Percentiles rank a stretch among this genome's conserved stretches.
Conservation (phyloP, 768 basidiomycete species). For the Mycena amicta region DNA sequence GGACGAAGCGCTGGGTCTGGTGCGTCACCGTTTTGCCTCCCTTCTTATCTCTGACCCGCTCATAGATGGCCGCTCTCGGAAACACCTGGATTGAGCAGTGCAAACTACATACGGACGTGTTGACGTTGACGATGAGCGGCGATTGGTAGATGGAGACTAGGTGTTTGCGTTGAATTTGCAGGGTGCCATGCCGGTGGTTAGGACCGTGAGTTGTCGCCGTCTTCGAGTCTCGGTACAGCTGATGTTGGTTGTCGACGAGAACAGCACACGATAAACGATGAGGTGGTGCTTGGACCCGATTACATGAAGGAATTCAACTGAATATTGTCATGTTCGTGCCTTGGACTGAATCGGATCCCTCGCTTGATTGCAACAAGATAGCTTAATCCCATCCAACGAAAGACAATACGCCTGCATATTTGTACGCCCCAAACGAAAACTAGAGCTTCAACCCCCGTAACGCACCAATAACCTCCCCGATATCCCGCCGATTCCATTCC, state of each 20-base stretch:
- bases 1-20: slow-evolving; percentile 12
- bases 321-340: too few species aligned
- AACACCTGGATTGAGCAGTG: slow-evolving; percentile 18
- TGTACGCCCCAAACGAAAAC: not conserved
- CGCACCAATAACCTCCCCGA: slow-evolving; percentile 12
- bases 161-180: not conserved
- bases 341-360: too few species aligned
- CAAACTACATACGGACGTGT: slow-evolving; percentile 10
- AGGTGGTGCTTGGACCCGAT: too few species aligned
- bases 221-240: too few species aligned
- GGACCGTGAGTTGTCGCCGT: too few species aligned
- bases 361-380: too few species aligned
- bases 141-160: slow-evolving; percentile 3
- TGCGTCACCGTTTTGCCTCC: not conserved
- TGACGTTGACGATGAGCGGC: slow-evolving; percentile 17
- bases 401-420: too few species aligned
- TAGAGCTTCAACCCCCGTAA: slow-evolving; percentile 5
- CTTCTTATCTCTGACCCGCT: not conserved
- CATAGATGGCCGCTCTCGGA: slow-evolving; percentile 8
- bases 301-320: too few species aligned
- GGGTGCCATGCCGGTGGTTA: too few species aligned
- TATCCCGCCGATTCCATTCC: slow-evolving; percentile 17
- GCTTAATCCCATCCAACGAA: too few species aligned
- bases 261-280: too few species aligned
- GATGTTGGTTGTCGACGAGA: too few species aligned